Base-by-base conservation (phyloP, 2,329 filamentous ascomycete genomes). In the Pseudocercospora vitis region DNA sequence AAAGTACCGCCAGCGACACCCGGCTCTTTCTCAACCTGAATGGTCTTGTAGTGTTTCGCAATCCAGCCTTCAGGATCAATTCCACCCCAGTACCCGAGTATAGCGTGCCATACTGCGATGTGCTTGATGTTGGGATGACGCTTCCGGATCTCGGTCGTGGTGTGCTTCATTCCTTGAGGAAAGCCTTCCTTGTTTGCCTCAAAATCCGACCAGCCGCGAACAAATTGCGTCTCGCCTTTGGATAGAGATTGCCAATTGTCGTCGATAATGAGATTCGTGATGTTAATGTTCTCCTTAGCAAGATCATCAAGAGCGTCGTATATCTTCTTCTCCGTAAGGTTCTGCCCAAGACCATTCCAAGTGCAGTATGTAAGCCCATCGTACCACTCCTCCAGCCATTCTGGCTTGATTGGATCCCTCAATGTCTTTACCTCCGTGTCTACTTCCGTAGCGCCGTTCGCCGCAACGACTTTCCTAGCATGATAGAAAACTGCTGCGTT, bases 311-410 rank as follows among this genome's bases (percentile, higher is more conserved):
- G 76, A 1, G 91, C 90, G 33, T 83, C 71, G 9, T 91, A 76
- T 11, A 99, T 82, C 63, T 90, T 95, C 16, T 89, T 78, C 56
- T 92, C 88, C 0, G 86, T 94, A 28, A 99, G 77, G 39, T 85
- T 76, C 64, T 95, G 89, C 0, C 94, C 94, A 0, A 99, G 77
- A 0, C 85, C 88, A 67, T 97, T 99, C 94, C 94, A 99, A 0
- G 94, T 99, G 69, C 94, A 99, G 68, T 94, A 99, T 0, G 91
- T 89, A 31, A 99, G 76, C 0, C 91, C 90, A 69, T 97, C 94
- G 67, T 91, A 91, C 63, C 58, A 60, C 33, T 59, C 53, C 59
- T 94, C 84, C 45, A 89, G 74, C 90, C 90, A 96, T 67, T 84
- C 71, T 5, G 68, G 64, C 32, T 78, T 77, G 28, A 85, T 72